Percentiles rank a stretch among this genome's conserved stretches.
Conservation (phyloP, 1,284 basidiomycete genomes). For the Exobasidium rhododendri region DNA sequence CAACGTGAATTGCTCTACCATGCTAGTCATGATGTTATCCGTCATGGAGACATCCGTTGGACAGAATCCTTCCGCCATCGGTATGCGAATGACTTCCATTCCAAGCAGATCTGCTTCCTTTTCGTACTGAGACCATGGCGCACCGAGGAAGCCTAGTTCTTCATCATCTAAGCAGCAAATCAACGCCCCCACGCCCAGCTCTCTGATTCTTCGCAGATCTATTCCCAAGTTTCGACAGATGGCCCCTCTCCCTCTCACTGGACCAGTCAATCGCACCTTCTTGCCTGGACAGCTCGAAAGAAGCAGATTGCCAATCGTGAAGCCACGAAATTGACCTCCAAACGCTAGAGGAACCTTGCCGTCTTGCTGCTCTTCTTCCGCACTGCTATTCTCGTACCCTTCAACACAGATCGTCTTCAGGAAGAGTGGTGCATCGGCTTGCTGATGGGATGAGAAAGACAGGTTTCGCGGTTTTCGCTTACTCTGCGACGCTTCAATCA, state of each 20-base stretch:
- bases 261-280: constrained; percentile 81
- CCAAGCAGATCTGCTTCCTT: constrained; percentile 65
- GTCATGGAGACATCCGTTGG: constrained; percentile 78
- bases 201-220: constrained; percentile 75
- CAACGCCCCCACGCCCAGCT: constrained; percentile 73
- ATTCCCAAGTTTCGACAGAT: constrained; percentile 77
- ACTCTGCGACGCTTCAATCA: constrained; percentile 2
- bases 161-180: constrained; percentile 83
- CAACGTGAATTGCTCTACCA: constrained; percentile 74
- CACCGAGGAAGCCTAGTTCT: constrained; percentile 80
- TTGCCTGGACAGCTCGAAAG: constrained; percentile 94
- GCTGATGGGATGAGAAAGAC: background rate
- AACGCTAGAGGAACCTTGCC: background rate
- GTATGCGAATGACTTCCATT: constrained; percentile 72
- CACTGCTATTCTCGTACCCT: background rate
- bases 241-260: constrained; percentile 73
- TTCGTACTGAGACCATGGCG: constrained; percentile 75
- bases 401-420: background rate
- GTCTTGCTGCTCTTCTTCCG: background rate
- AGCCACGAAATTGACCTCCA: background rate
- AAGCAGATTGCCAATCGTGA: constrained; percentile 74
- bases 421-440: background rate
- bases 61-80: constrained; percentile 85
- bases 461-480: background rate
- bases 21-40: constrained; percentile 65